Percentiles rank a stretch among this genome's conserved stretches.
Conservation (phyloP, 306 rosid genomes). For the Ormosia emarginata region DNA sequence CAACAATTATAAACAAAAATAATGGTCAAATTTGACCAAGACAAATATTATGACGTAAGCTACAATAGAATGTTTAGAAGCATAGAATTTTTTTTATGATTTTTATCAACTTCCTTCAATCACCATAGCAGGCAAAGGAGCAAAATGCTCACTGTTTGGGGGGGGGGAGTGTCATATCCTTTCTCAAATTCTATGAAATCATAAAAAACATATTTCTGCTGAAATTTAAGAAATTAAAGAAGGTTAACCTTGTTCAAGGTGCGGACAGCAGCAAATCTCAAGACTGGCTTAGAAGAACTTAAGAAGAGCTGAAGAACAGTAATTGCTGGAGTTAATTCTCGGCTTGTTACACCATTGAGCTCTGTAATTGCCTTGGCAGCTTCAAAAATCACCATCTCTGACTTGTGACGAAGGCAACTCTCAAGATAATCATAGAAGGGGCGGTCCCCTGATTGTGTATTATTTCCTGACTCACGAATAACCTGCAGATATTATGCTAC, state of each 20-base stretch:
- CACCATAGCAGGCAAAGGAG: slow-evolving; percentile 9
- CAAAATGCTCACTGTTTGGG: background rate
- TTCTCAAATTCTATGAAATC: background rate
- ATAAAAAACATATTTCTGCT: background rate
- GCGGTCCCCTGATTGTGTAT: slow-evolving; percentile 79
- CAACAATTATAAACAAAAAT: background rate
- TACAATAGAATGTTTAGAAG: background rate
- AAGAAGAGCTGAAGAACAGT: slow-evolving; percentile 97
- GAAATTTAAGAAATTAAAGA: slow-evolving; percentile 15
- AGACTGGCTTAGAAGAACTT: slow-evolving; percentile 96
- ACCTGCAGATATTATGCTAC: slow-evolving; percentile 49
- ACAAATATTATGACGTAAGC: slow-evolving; percentile 1
- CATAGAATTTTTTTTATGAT: background rate
- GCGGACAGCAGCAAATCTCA: slow-evolving; percentile 99
- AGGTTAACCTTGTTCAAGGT: slow-evolving; percentile 79
- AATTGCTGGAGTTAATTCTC: slow-evolving; percentile 94
- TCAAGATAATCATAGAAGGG: slow-evolving; percentile 96
- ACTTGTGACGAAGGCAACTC: slow-evolving; percentile 97
- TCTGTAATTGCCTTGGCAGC: slow-evolving; percentile 98
- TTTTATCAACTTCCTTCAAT: slow-evolving; percentile 1
- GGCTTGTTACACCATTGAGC: slow-evolving; percentile 82
- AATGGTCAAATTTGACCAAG: background rate
- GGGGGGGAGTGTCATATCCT: background rate
- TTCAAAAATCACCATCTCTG: slow-evolving; percentile 98
- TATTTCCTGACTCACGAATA: slow-evolving; percentile 77